Percentiles rank a stretch among this genome's conserved stretches.
Evolutionary conservation across 208 protist genomes (phyloP).

Genomic region (Acanthamoeba divionensis): DNA sequence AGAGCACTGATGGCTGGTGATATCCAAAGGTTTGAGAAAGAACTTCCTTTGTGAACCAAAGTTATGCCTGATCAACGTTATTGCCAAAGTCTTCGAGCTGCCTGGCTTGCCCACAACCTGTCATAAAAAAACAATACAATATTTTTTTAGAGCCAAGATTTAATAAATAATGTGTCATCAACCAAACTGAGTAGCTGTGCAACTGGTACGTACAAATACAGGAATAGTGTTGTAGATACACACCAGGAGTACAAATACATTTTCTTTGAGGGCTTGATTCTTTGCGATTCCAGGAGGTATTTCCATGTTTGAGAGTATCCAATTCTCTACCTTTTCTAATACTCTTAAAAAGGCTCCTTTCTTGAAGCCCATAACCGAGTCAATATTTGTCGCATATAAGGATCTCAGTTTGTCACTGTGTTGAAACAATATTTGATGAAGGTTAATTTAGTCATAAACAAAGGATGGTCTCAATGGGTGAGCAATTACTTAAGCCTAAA

Average conservation of each 20-base stretch:
- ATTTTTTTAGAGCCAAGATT: neutral
- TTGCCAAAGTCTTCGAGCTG: conserved; percentile 36
- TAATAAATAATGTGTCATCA: neutral
- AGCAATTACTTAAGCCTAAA: conserved; percentile 7
- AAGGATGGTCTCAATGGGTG: too few relatives aligned
- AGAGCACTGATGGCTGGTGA: conserved; percentile 39
- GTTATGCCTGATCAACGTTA: conserved; percentile 21
- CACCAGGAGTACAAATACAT: conserved; percentile 47
- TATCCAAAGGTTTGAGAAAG: neutral
- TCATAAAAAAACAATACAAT: neutral
- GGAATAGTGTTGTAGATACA: conserved; percentile 48
- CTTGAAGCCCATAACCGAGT: neutral
- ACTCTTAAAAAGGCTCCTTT: neutral
- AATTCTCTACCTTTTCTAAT: neutral
- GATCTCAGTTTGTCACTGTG: neutral
- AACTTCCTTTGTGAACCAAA: neutral
- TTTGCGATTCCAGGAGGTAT: neutral
- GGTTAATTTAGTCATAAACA: too few relatives aligned
- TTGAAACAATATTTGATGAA: neutral
- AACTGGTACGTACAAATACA: neutral
- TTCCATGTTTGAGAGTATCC: neutral
- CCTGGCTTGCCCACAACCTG: conserved; percentile 55
- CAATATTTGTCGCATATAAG: neutral
- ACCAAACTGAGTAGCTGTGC: neutral
- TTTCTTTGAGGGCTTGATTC: conserved; percentile 37